Percentiles rank a stretch among this genome's conserved stretches.
Evolutionary conservation across 768 basidiomycete species (phyloP).

Genomic region (Phaffia tasmanica): DNA sequence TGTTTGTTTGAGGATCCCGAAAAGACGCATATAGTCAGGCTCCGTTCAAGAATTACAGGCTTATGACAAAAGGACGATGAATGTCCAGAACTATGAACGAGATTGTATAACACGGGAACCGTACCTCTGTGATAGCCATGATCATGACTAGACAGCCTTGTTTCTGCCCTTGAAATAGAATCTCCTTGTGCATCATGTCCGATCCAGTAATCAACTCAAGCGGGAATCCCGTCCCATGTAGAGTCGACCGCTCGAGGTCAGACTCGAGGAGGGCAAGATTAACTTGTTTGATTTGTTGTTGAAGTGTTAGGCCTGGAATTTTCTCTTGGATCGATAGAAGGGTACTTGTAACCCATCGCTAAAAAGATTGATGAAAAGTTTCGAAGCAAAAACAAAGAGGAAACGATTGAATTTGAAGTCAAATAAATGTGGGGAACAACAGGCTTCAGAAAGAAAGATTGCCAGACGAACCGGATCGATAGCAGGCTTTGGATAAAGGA

Average conservation of each 20-base stretch:
- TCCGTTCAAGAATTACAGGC: no score
- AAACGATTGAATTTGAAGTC: not conserved
- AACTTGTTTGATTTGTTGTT: slow-evolving; percentile 12
- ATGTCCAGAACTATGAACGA: not conserved
- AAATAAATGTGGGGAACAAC: not conserved
- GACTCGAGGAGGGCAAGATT: slow-evolving; percentile 8
- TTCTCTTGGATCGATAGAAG: not conserved
- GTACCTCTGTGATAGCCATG: slow-evolving; percentile 22
- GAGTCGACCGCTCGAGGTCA: slow-evolving; percentile 9
- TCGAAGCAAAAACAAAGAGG: not conserved
- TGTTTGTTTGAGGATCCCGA: not conserved
- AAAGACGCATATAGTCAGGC: no score
- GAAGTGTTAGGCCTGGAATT: not conserved
- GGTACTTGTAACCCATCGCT: not conserved
- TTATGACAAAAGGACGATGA: no score
- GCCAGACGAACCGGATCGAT: slow-evolving; percentile 10
- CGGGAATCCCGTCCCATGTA: slow-evolving; percentile 16
- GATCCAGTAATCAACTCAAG: not conserved
- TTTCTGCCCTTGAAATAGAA: slow-evolving; percentile 1
- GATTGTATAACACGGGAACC: not conserved
- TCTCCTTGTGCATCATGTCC: slow-evolving; percentile 6
- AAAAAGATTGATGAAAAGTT: not conserved
- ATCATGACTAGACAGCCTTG: slow-evolving; percentile 22
- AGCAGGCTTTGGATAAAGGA: slow-evolving; percentile 5
- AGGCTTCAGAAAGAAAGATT: not conserved